These are phyloP conservation scores for Paratinospora sagittata DNA, from an alignment of 164 flowering plant species.

Conservation along the genomic window DNA sequence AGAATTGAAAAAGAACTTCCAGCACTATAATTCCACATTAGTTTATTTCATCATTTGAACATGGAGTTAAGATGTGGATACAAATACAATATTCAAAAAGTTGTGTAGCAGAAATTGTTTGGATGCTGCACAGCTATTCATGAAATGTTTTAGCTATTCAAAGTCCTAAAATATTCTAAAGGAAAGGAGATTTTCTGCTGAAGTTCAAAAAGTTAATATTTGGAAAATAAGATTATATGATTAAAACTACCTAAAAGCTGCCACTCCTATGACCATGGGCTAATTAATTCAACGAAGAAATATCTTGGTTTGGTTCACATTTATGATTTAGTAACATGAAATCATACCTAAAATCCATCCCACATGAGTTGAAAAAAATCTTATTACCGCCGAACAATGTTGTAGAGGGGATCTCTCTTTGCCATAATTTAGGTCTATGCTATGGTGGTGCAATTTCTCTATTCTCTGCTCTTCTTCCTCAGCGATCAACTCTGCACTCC, in stretches of 20 bases:
- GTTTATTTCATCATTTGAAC: background rate
- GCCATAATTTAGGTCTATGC: too few relatives aligned
- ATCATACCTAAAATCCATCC: slow-evolving; percentile 57
- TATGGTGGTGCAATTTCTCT: too few relatives aligned
- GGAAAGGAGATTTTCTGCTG: background rate
- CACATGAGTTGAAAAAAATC: too few relatives aligned
- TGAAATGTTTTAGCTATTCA: background rate
- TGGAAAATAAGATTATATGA: background rate
- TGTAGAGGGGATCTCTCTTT: too few relatives aligned
- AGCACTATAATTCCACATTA: background rate
- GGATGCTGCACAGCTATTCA: background rate
- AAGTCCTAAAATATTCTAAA: too few relatives aligned
- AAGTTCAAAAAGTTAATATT: background rate
- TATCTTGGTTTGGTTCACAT: background rate
- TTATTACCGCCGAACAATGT: too few relatives aligned
- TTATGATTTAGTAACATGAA: background rate
- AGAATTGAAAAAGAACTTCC: background rate
- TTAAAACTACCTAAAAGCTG: background rate
- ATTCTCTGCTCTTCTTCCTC: too few relatives aligned
- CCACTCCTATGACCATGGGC: background rate
- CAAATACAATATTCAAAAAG: background rate
- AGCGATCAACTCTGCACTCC: too few relatives aligned
- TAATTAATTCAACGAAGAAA: background rate
- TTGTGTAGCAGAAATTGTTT: background rate
- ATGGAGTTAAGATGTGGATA: background rate